Evolutionary conservation across 345 rosid genomes (phyloP).

Genomic region (Moricandia moricandioides): DNA sequence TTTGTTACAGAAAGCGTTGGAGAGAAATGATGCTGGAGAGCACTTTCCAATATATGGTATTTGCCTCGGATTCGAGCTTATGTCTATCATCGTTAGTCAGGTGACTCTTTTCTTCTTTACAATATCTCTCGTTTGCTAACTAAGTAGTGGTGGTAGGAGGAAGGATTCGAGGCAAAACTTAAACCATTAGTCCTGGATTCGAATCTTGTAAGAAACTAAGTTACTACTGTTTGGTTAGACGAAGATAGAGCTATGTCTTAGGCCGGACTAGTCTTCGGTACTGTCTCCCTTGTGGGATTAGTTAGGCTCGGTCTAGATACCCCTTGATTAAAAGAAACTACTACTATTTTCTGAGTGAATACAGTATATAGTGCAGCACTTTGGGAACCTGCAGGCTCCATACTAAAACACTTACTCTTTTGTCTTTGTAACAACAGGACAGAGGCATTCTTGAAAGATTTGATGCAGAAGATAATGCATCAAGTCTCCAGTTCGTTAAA

Average conservation of each 20-base stretch:
- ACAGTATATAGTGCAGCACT: background rate
- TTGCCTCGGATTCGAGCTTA: conserved; percentile 80
- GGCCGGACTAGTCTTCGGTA: no score
- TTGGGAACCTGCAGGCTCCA: background rate
- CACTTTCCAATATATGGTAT: conserved; percentile 81
- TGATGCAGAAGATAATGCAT: conserved; percentile 66
- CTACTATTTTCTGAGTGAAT: no score
- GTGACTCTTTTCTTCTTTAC: conserved; percentile 35
- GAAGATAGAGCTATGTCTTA: no score
- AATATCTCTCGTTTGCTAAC: background rate
- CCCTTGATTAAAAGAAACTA: no score
- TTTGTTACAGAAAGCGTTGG: conserved; percentile 60
- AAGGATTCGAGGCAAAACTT: no score
- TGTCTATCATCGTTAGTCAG: conserved; percentile 79
- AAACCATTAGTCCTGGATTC: no score
- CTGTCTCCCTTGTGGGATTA: no score
- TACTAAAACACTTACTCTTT: background rate
- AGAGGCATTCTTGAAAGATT: conserved; percentile 71
- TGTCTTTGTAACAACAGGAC: conserved; percentile 51
- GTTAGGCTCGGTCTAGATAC: no score
- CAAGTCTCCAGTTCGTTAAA: conserved; percentile 69
- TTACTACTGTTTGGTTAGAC: no score
- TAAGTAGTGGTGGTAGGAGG: no score
- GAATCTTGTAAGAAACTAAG: no score
- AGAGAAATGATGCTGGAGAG: conserved; percentile 69